These are phyloP conservation scores for Magnaporthiopsis poae DNA, from an alignment of 2,329 filamentous ascomycete genomes.

Conservation along the genomic window DNA sequence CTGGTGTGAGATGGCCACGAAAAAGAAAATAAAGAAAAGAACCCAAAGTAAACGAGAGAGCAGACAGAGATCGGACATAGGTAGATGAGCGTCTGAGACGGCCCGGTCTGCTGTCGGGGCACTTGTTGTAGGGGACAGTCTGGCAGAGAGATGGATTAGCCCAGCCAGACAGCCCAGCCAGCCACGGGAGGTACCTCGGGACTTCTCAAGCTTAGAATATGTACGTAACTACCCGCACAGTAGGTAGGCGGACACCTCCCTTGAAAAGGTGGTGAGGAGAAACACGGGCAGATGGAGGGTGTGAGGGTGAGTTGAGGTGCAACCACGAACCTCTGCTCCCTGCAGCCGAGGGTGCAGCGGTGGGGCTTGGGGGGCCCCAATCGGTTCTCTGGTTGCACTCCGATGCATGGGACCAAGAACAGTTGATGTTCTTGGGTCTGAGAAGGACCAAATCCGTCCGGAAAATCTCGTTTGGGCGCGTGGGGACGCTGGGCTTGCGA, in stretches of 20 bases:
- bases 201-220: background rate
- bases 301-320: background rate
- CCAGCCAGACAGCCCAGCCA: background rate
- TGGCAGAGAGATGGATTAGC: background rate
- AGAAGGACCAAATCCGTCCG: constrained; percentile 5
- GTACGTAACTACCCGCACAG: background rate
- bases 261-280: constrained; percentile 6
- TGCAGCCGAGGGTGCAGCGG: background rate
- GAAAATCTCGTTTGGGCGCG: constrained; percentile 7
- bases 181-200: background rate
- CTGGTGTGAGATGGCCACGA: background rate
- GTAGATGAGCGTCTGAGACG: background rate
- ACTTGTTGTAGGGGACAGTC: background rate
- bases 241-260: constrained; percentile 1
- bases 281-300: background rate
- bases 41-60: background rate
- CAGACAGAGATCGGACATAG: background rate
- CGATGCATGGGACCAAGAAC: background rate
- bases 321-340: background rate
- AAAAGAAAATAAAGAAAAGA: background rate
- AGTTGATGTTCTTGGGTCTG: background rate
- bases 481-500: background rate
- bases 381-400: background rate
- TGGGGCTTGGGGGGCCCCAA: background rate
- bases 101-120: background rate